Percentiles rank a stretch among this genome's conserved stretches.
Conservation (phyloP, 2,329 filamentous ascomycete genomes). For the Exophiala calicioides region DNA sequence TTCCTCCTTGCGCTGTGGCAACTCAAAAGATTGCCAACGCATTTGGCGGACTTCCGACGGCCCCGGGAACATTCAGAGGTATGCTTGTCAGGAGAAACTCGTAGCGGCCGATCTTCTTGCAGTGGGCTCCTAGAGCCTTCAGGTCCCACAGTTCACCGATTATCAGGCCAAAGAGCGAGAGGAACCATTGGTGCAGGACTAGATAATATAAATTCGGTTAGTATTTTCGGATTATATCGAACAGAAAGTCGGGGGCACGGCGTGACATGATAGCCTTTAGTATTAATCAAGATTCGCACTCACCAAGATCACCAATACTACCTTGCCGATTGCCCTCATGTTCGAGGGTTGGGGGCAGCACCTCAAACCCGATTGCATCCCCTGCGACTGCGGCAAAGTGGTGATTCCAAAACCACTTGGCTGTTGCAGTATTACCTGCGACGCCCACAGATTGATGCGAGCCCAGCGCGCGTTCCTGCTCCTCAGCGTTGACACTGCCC, state of each 20-base stretch:
- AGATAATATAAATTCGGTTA: too few relatives aligned
- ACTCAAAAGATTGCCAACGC: too few relatives aligned
- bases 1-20: too few relatives aligned
- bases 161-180: conserved; percentile 51
- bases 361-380: conserved; percentile 57
- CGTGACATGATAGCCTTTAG: too few relatives aligned
- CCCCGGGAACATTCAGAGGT: conserved; percentile 50
- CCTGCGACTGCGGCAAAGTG: conserved; percentile 58
- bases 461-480: conserved; percentile 35
- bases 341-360: conserved; percentile 42
- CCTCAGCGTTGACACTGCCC: conserved; percentile 43
- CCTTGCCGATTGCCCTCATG: conserved; percentile 10
- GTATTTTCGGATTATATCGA: too few relatives aligned
- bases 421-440: conserved; percentile 49
- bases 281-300: too few relatives aligned
- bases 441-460: conserved; percentile 49
- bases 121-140: conserved; percentile 39
- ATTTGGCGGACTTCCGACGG: conserved; percentile 45
- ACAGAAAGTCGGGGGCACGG: too few relatives aligned
- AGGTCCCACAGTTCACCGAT: conserved; percentile 48
- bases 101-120: conserved; percentile 37
- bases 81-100: conserved; percentile 51
- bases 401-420: conserved; percentile 61
- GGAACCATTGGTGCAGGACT: conserved; percentile 42
- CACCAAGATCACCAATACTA: conserved; percentile 27